phyloP scores from a whole-genome alignment of 2,329 filamentous ascomycete species.

The Neopestalotiopsis sp. region DNA sequence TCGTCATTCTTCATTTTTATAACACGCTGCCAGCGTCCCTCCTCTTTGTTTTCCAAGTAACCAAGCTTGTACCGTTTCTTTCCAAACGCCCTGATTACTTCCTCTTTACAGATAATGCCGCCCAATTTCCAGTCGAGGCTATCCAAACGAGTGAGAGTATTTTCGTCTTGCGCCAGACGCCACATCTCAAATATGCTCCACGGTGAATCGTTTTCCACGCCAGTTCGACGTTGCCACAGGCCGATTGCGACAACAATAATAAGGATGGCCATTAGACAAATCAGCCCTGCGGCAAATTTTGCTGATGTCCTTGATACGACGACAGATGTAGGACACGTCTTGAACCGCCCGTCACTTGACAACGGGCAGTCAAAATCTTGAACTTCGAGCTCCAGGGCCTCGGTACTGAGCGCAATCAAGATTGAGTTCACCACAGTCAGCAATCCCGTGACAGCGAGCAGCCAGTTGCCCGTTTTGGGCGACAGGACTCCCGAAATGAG shows the following conservation, averaged over 20 bases:
- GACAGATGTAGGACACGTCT: constrained; percentile 39
- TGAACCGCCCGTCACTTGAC: constrained; percentile 19
- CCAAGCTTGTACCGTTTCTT: constrained; percentile 27
- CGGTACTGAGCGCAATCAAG: constrained; percentile 45
- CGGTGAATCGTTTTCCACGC: constrained; percentile 42
- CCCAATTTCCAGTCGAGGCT: constrained; percentile 17
- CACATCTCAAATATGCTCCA: constrained; percentile 47
- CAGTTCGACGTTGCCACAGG: constrained; percentile 42
- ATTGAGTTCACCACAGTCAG: constrained; percentile 41
- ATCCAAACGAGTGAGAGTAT: constrained; percentile 31
- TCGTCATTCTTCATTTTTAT: constrained; percentile 29
- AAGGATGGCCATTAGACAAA: constrained; percentile 38
- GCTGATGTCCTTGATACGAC: constrained; percentile 40
- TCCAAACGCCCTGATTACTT: constrained; percentile 32
- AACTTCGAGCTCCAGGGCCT: constrained; percentile 45
- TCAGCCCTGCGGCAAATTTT: constrained; percentile 38
- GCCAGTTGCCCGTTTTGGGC: constrained; percentile 39
- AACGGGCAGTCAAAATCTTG: constrained; percentile 37
- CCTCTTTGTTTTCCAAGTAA: constrained; percentile 28
- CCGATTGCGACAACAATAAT: constrained; percentile 33
- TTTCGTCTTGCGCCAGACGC: constrained; percentile 37
- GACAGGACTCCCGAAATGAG: constrained; percentile 41
- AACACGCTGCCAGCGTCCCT: constrained; percentile 26
- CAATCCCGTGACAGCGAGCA: constrained; percentile 44
- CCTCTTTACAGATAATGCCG: constrained; percentile 25